Base-by-base conservation (phyloP, 2,329 filamentous ascomycete species). In the Xylariaceae sp. region DNA sequence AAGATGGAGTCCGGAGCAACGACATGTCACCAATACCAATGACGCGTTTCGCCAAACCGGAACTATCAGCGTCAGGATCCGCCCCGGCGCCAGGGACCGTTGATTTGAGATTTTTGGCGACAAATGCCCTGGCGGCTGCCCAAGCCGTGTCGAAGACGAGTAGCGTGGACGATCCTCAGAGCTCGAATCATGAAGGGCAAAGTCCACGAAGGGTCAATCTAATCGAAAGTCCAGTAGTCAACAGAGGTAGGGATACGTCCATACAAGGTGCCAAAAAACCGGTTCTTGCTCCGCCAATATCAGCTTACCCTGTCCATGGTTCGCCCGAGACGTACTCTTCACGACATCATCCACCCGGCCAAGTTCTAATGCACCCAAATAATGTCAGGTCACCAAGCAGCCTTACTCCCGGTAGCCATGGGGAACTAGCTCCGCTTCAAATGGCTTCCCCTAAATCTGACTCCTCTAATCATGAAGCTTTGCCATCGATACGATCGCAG, bases 401-500 rank as follows among this genome's bases (percentile, higher is more conserved):
- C 29, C 47, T 66, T 55, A 40, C 67, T 65, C 30, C 66, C 60
- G 44, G 58, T 33, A 57, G 48, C 11, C 66, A 64, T 50, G 67
- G 67, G 7, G 68, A 70, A 33, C 56, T 71, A 9, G 62, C 71
- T 62, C 54, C 70, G 68, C 57, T 77, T 29, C 72, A 75, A 36
- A 65, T 68, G 32, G 58, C 66, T 23, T 75, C 74, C 11, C 73
- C 74, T 1, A 67, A 70, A 48, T 74, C 71, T 24, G 74, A 75
- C 9, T 64, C 64, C 13, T 70, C 66, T 23, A 68, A 58, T 11
- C 72, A 72, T 36, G 71, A 70, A 20, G 61, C 67, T 10, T 60
- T 77, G 9, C 75, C 75, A 4, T 73, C 75, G 5, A 73, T 77
- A 53, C 65, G 67, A 32, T 65, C 64, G 16, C 59, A 63, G 27